Percentiles rank a stretch among this genome's conserved stretches.
Evolutionary conservation across 306 rosid species (phyloP).

Genomic region (Oxytropis ochrocephala): DNA sequence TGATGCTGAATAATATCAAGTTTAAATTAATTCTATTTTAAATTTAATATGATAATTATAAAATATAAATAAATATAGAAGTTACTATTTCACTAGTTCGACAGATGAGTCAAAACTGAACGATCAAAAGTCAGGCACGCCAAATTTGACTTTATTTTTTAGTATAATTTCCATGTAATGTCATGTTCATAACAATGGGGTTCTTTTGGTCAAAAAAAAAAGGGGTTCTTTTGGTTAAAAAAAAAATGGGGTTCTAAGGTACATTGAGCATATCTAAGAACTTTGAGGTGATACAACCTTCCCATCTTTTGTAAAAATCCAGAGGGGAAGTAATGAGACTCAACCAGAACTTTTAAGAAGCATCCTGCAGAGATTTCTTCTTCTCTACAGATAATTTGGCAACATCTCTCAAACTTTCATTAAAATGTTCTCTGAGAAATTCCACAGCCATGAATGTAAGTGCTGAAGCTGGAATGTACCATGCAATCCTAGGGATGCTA

Average conservation of each 20-base stretch:
- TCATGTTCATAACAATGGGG: background rate
- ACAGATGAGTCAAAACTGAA: background rate
- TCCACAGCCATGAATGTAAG: constrained; percentile 90
- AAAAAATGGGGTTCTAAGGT: background rate
- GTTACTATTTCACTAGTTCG: background rate
- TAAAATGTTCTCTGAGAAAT: constrained; percentile 67
- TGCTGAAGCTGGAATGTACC: constrained; percentile 94
- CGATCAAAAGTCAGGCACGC: background rate
- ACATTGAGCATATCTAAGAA: constrained; percentile 1
- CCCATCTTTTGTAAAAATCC: constrained; percentile 23
- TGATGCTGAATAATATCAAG: too few species aligned
- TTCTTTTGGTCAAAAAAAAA: too few species aligned
- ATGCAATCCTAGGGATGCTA: constrained; percentile 73
- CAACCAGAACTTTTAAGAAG: constrained; percentile 23
- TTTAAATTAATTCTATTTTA: too few species aligned
- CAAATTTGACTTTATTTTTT: background rate
- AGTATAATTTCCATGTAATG: background rate
- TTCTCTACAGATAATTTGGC: constrained; percentile 43
- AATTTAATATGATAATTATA: too few species aligned
- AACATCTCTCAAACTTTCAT: constrained; percentile 38
- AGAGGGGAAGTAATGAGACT: constrained; percentile 17
- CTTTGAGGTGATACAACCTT: constrained; percentile 14
- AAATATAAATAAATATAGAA: too few species aligned
- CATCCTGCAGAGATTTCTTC: constrained; percentile 37
- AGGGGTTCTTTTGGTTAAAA: too few species aligned